A percentile compares a stretch with the other conserved stretches of the same genome.
Conservation (phyloP, 1,284 basidiomycete species). For the Meripilus lineatus region DNA sequence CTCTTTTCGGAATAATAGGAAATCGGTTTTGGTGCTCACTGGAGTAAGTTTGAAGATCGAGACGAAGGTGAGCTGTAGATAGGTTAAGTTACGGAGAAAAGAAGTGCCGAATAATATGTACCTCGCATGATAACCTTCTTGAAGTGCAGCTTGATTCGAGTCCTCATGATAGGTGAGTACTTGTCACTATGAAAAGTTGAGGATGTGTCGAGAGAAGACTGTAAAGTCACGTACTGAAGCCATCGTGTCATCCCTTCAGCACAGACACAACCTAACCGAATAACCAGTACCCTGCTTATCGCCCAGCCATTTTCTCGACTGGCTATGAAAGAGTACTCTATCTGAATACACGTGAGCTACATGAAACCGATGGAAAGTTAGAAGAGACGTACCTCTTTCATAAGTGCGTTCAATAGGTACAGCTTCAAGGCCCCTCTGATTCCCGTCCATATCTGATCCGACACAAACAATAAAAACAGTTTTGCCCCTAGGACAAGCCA, state of each 20-base stretch:
- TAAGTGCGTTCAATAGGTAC: neutral
- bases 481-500: neutral
- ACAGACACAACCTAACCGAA: neutral
- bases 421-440: neutral
- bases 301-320: neutral
- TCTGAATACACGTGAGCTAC: neutral
- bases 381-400: neutral
- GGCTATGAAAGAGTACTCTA: neutral
- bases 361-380: neutral
- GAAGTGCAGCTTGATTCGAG: neutral
- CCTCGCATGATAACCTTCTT: neutral
- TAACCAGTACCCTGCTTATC: neutral
- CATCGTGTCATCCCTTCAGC: neutral
- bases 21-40: neutral
- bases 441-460: neutral
- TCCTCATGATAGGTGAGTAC: neutral
- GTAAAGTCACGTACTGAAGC: neutral
- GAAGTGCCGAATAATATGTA: neutral
- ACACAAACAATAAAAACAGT: neutral
- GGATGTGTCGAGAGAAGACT: neutral
- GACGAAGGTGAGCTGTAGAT: neutral
- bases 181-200: neutral
- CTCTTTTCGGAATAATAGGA: neutral
- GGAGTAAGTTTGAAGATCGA: neutral
- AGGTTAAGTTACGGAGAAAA: neutral